Percentiles rank a stretch among this genome's conserved stretches.
Conservation (phyloP, 805 yeast species). For the Nakazawaea molendinolei region DNA sequence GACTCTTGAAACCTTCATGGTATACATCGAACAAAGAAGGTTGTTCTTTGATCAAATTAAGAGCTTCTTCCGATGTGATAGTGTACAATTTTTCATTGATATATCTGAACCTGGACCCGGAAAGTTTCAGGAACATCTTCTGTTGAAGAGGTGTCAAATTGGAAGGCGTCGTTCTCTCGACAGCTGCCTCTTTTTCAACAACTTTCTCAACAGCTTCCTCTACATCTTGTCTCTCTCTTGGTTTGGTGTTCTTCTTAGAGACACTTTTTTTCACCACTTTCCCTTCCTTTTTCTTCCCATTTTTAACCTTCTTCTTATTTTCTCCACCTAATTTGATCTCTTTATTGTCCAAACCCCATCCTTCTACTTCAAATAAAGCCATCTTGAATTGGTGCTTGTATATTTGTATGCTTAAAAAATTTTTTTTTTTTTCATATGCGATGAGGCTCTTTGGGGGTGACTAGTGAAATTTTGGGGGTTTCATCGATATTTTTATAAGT, state of each 20-base stretch:
- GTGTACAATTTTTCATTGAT: constrained; percentile 97
- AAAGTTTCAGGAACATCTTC: constrained; percentile 90
- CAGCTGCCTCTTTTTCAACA: constrained; percentile 1
- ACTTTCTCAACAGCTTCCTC: background rate
- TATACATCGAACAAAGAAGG: constrained; percentile 91
- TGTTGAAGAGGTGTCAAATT: constrained; percentile 83
- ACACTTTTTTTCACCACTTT: constrained; percentile 9
- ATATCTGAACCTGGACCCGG: constrained; percentile 97
- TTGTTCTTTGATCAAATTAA: constrained; percentile 64
- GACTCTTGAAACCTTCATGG: constrained; percentile 91
- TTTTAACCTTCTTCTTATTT: constrained; percentile 21
- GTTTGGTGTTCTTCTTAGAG: constrained; percentile 4
- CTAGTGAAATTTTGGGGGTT: no score
- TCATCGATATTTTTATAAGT: no score
- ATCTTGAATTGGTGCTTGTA: constrained; percentile 25
- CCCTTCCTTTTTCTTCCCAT: constrained; percentile 22
- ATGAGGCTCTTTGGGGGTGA: no score
- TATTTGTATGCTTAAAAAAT: background rate
- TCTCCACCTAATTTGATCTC: constrained; percentile 43
- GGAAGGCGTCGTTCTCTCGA: constrained; percentile 17
- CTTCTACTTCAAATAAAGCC: constrained; percentile 75
- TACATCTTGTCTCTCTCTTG: background rate
- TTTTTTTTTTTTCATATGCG: background rate
- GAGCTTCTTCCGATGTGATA: constrained; percentile 69
- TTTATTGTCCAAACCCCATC: constrained; percentile 63